Evolutionary conservation across 2,329 filamentous ascomycete species (phyloP).

Genomic region (Sporothrix curviconia): DNA sequence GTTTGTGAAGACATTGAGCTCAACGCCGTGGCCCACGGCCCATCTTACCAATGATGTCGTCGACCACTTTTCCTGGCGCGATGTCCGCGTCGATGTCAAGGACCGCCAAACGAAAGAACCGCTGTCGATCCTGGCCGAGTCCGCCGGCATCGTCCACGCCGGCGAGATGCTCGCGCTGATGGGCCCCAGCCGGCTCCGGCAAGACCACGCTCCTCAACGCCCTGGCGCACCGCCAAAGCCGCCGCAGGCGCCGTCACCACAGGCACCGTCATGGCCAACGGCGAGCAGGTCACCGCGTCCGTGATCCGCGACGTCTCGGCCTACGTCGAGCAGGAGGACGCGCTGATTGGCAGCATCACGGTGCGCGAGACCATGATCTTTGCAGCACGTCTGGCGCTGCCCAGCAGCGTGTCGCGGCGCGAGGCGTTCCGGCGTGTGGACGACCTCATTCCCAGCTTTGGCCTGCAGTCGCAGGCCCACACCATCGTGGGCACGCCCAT

Average conservation of each 20-base stretch:
- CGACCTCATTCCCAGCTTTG: slow-evolving; percentile 64
- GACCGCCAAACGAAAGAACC: slow-evolving; percentile 61
- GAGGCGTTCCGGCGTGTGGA: slow-evolving; percentile 59
- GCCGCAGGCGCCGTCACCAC: slow-evolving; percentile 40
- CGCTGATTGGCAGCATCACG: slow-evolving; percentile 72
- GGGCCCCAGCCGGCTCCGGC: slow-evolving; percentile 66
- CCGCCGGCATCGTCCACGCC: slow-evolving; percentile 58
- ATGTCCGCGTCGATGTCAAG: slow-evolving; percentile 64
- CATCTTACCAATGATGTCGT: slow-evolving; percentile 60
- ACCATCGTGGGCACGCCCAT: slow-evolving; percentile 76
- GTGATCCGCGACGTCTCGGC: slow-evolving; percentile 60
- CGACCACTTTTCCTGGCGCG: slow-evolving; percentile 57
- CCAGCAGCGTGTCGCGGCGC: slow-evolving; percentile 35
- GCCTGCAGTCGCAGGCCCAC: slow-evolving; percentile 59
- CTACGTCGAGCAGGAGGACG: slow-evolving; percentile 86
- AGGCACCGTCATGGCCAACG: slow-evolving; percentile 58
- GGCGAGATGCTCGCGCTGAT: slow-evolving; percentile 73
- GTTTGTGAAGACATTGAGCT: slow-evolving; percentile 28
- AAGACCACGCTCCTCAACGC: slow-evolving; percentile 82
- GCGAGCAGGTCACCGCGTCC: slow-evolving; percentile 42
- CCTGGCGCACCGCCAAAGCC: slow-evolving; percentile 53
- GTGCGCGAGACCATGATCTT: slow-evolving; percentile 75
- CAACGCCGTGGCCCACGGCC: slow-evolving; percentile 30
- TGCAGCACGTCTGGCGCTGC: slow-evolving; percentile 60
- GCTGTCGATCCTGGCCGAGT: slow-evolving; percentile 56